phyloP scores from a whole-genome alignment of 768 basidiomycete species.

The Kwoniella dejecticola region DNA sequence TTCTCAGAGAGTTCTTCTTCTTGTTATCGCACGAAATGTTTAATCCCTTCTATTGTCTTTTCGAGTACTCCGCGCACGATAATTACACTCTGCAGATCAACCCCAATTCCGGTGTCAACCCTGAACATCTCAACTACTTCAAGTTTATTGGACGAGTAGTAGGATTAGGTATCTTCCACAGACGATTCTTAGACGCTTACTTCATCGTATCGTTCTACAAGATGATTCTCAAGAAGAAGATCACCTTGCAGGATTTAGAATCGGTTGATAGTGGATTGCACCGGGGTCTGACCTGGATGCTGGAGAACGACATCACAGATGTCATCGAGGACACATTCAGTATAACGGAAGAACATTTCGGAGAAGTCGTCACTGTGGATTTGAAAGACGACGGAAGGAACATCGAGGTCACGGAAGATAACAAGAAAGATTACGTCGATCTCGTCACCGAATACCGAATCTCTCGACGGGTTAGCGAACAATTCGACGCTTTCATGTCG shows the following conservation, averaged over 20 bases:
- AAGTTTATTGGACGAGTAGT: conserved; percentile 97
- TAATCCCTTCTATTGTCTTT: conserved; percentile 99
- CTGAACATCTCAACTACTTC: conserved; percentile 99
- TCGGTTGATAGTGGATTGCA: conserved; percentile 94
- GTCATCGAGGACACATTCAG: conserved; percentile 97
- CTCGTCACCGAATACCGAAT: conserved; percentile 95
- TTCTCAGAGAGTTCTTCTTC: conserved; percentile 99
- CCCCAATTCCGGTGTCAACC: conserved; percentile 95
- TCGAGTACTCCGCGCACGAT: conserved; percentile 99
- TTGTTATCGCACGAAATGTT: conserved; percentile 99
- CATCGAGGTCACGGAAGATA: conserved; percentile 87
- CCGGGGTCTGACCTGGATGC: conserved; percentile 97
- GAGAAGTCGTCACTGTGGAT: conserved; percentile 96
- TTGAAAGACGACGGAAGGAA: conserved; percentile 86
- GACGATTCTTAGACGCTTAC: conserved; percentile 97
- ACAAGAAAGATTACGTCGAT: conserved; percentile 99
- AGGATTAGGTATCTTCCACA: conserved; percentile 96
- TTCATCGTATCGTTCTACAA: conserved; percentile 99
- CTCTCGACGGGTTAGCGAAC: conserved; percentile 93
- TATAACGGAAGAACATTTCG: conserved; percentile 95
- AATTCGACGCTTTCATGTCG: conserved; percentile 99
- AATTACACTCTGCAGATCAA: conserved; percentile 99
- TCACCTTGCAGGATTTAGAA: conserved; percentile 88
- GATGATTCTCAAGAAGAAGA: conserved; percentile 99
- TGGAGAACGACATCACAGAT: conserved; percentile 99